Percentiles rank a stretch among this genome's conserved stretches.
phyloP scores from a whole-genome alignment of 352 stramenopile genomes.

The Pythium biforme region DNA sequence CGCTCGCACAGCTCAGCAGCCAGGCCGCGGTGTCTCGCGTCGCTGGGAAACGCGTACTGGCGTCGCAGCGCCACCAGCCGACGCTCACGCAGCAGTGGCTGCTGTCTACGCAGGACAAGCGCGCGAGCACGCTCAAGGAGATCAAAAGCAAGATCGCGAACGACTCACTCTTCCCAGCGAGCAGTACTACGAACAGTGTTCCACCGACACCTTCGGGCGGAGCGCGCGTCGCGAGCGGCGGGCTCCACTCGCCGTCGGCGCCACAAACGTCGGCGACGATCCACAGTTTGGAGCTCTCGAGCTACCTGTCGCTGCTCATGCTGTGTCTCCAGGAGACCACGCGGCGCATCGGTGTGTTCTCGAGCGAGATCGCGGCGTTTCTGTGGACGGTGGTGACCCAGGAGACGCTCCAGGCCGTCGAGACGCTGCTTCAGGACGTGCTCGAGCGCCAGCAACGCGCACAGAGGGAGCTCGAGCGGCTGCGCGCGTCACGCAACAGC shows the following conservation, averaged over 20 bases:
- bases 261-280: not conserved
- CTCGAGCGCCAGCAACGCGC: slow-evolving; percentile 10
- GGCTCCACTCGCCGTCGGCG: not conserved
- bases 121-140: slow-evolving; percentile 14
- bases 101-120: not conserved
- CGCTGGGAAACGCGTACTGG: no score
- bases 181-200: not conserved
- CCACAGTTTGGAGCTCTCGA: not conserved
- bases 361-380: slow-evolving; percentile 34
- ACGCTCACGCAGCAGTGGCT: slow-evolving; percentile 24
- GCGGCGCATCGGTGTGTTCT: slow-evolving; percentile 33
- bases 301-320: slow-evolving; percentile 33
- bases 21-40: not conserved
- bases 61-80: not conserved
- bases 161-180: slow-evolving; percentile 3
- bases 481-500: slow-evolving; percentile 24
- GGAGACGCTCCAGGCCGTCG: slow-evolving; percentile 20
- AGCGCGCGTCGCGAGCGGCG: not conserved
- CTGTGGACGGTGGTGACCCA: slow-evolving; percentile 31
- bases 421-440: slow-evolving; percentile 16
- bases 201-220: not conserved
- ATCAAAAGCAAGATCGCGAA: slow-evolving; percentile 21
- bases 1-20: slow-evolving; percentile 8
- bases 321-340: slow-evolving; percentile 43
- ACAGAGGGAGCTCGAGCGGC: slow-evolving; percentile 22